A percentile compares a stretch with the other conserved stretches of the same genome.
Evolutionary conservation across 106 monocot species (phyloP).

Genomic region (Acanthochlamys bracteata): DNA sequence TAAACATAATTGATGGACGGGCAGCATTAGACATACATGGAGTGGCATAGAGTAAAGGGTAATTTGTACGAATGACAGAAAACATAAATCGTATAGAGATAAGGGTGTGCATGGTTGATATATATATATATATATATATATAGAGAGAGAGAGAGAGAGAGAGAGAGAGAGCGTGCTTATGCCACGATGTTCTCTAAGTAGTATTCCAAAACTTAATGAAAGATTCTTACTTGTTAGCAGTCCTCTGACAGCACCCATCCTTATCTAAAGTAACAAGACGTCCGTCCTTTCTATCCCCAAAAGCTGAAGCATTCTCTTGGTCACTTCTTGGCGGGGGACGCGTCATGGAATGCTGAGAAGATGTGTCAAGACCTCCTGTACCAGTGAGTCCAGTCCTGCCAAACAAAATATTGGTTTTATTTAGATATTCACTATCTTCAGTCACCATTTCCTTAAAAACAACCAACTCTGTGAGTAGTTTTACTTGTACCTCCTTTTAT

Average conservation of each 20-base stretch:
- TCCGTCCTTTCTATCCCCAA: slow-evolving; percentile 32
- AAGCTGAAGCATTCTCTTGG: slow-evolving; percentile 25
- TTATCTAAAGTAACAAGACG: slow-evolving; percentile 18
- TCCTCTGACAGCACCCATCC: slow-evolving; percentile 14
- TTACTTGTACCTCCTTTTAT: no score
- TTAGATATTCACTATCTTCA: no score
- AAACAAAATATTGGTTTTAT: neutral
- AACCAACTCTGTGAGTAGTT: no score
- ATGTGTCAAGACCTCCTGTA: slow-evolving; percentile 20
- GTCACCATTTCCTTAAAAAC: no score
- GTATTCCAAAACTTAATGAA: neutral
- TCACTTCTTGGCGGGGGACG: slow-evolving; percentile 35
- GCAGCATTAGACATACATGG: neutral
- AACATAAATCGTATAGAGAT: no score
- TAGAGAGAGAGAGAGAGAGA: neutral
- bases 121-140: no score
- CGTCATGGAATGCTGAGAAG: slow-evolving; percentile 24
- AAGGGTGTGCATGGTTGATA: no score
- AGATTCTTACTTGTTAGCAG: slow-evolving; percentile 32
- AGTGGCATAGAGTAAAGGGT: neutral
- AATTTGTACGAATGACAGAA: no score
- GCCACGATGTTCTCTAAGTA: no score
- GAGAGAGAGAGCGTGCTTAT: neutral
- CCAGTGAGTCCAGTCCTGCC: slow-evolving; percentile 36
- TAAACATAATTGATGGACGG: slow-evolving; percentile 7